Evolutionary conservation across 2,329 filamentous ascomycete genomes (phyloP), one percentile per base, ranked within the genome.

Genomic region (Cladophialophora exuberans): DNA sequence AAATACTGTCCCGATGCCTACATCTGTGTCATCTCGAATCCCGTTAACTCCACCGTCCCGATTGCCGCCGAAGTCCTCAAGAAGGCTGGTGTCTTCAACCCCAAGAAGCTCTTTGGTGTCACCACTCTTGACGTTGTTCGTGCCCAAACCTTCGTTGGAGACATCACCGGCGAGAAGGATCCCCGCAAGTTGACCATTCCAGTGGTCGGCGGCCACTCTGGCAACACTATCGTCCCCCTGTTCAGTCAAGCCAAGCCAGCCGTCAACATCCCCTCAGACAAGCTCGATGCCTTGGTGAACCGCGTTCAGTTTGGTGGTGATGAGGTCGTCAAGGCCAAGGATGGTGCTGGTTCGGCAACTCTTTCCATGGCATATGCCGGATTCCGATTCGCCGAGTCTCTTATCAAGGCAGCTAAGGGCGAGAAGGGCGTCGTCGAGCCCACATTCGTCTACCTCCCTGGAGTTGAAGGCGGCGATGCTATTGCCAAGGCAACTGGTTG

Each of bases 91-190:
- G 90, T 96, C 70, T 99, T 97, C 79, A 88, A 99, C 81, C 81
- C 94, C 65, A 88, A 94, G 83, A 91, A 88, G 74, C 87, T 99
- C 62, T 99, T 99, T 71, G 94, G 94, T 83, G 94, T 99, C 72
- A 99, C 94, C 71, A 97, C 94, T 45, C 88, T 99, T 67, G 94
- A 99, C 76, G 92, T 99, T 68, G 94, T 99, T 71, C 93, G 94
- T 73, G 91, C 94, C 65, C 91, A 97, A 83, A 97, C 92, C 64
- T 99, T 99, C 73, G 89, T 96, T 59, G 88, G 90, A 67, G 86
- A 90, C 70, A 87, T 95, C 69, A 83, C 83, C 60, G 91, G 92
- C 76, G 85, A 89, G 78, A 84, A 86, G 72, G 86, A 93, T 73
- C 90, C 92, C 57, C 83, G 87, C 68, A 88, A 92, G 74, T 83